phyloP scores from a whole-genome alignment of 169 alveolate species.

The Plasmodium gonderi region DNA sequence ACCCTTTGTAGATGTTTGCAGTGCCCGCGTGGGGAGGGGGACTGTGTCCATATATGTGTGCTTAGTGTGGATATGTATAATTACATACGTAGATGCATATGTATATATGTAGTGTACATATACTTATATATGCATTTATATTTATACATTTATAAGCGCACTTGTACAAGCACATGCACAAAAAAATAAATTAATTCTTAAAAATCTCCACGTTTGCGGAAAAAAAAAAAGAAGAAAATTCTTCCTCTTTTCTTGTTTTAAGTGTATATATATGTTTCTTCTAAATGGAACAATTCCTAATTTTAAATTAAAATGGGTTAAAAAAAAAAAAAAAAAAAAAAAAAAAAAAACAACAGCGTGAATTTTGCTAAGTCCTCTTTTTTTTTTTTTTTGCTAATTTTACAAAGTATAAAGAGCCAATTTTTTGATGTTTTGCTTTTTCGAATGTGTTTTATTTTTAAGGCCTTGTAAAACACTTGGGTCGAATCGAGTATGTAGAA shows the following conservation, averaged over 20 bases:
- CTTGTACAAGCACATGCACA: neutral
- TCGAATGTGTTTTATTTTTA: neutral
- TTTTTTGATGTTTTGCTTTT: neutral
- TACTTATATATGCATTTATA: neutral
- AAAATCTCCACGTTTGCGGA: neutral
- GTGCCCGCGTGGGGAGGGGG: constrained; percentile 3
- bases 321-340: no score
- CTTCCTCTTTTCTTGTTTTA: neutral
- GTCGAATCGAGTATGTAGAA: neutral
- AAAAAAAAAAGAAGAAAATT: neutral
- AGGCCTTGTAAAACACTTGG: neutral
- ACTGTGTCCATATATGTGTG: neutral
- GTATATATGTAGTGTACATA: no score
- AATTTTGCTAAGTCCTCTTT: neutral
- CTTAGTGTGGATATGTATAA: neutral
- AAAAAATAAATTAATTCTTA: neutral
- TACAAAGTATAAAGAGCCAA: neutral
- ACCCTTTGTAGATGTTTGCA: neutral
- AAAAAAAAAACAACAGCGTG: constrained; percentile 6
- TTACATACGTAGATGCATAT: neutral
- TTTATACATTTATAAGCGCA: neutral
- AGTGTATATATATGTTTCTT: neutral
- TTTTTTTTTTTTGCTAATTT: neutral
- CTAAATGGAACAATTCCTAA: neutral
- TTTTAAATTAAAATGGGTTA: neutral